Evolutionary conservation across 495 filamentous ascomycete genomes (phyloP).

Genomic region (Daldinia loculata): DNA sequence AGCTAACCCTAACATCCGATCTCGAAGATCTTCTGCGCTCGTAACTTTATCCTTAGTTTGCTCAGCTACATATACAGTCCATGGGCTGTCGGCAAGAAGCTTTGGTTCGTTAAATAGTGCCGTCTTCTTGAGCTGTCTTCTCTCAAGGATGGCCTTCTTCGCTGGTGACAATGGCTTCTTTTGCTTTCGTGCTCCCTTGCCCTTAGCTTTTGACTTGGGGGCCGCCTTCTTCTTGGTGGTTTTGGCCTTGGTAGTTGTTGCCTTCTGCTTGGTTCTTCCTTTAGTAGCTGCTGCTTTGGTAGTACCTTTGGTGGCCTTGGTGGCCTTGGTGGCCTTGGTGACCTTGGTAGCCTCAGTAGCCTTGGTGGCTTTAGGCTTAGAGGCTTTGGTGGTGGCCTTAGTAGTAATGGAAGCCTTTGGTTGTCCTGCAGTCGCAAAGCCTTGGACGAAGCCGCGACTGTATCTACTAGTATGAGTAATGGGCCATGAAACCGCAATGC

Average conservation of each 20-base stretch:
- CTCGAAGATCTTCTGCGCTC: not conserved
- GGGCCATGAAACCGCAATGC: constrained; percentile 27
- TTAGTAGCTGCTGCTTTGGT: constrained; percentile 33
- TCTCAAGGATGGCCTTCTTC: constrained; percentile 33
- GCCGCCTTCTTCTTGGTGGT: constrained; percentile 10
- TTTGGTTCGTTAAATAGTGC: constrained; percentile 45
- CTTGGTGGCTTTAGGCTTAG: constrained; percentile 37
- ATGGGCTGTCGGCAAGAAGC: constrained; percentile 9
- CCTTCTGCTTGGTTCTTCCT: constrained; percentile 24
- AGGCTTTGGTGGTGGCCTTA: constrained; percentile 13
- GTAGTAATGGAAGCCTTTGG: constrained; percentile 23
- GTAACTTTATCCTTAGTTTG: constrained; percentile 2
- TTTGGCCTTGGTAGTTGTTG: constrained; percentile 33
- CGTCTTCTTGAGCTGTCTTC: constrained; percentile 35
- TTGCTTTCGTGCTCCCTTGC: constrained; percentile 20
- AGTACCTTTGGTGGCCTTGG: constrained; percentile 24
- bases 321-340: constrained; percentile 28
- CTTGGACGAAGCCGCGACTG: constrained; percentile 30
- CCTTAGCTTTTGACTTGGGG: constrained; percentile 24
- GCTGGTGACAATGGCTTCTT: constrained; percentile 38
- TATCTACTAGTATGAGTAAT: not conserved
- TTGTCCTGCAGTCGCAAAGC: constrained; percentile 39
- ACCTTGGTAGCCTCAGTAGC: constrained; percentile 20
- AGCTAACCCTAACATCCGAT: constrained; percentile 10
- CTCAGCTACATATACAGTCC: constrained; percentile 38